phyloP scores from a whole-genome alignment of 306 rosid genomes.

The Fagus crenata region DNA sequence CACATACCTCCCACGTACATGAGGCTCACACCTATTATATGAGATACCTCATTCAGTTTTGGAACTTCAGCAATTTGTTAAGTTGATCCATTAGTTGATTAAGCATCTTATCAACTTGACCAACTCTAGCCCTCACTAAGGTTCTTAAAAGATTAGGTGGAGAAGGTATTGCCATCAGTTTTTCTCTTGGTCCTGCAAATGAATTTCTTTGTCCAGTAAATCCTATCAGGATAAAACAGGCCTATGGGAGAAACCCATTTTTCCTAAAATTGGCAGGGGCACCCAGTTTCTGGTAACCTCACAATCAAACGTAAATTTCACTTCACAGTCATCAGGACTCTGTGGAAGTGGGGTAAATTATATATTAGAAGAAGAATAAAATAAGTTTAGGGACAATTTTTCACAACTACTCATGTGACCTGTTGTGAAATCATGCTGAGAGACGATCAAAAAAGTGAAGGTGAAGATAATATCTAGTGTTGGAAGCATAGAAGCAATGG shows the following conservation, averaged over 20 bases:
- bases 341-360: background rate
- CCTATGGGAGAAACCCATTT: background rate
- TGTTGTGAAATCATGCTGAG: background rate
- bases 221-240: background rate
- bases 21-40: too few species aligned
- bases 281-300: background rate
- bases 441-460: background rate
- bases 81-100: background rate
- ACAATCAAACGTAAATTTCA: background rate
- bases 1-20: too few species aligned
- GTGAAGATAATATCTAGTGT: too few species aligned
- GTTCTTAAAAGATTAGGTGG: too few species aligned
- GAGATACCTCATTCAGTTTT: too few species aligned
- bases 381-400: too few species aligned
- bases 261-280: constrained; percentile 5
- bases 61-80: background rate
- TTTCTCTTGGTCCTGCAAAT: too few species aligned
- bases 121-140: too few species aligned
- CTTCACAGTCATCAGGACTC: background rate
- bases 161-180: background rate
- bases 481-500: too few species aligned
- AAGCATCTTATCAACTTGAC: background rate
- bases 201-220: background rate
- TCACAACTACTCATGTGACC: too few species aligned
- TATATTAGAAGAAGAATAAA: background rate